phyloP scores from a whole-genome alignment of 306 rosid species.

The Aeschynomene evenia region DNA sequence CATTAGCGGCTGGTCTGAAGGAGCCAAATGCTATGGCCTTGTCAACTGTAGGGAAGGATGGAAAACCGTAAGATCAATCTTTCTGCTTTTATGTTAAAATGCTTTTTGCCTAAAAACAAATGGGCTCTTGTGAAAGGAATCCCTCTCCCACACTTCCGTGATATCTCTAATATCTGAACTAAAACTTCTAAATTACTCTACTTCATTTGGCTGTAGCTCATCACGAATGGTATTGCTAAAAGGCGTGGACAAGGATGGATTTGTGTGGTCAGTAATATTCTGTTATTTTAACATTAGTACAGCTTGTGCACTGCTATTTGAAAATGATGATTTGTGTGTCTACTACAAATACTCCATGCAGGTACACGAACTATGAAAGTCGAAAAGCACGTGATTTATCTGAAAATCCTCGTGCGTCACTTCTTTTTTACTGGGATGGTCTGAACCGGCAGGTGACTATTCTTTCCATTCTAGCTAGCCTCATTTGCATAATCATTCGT shows the following conservation, averaged over 20 bases:
- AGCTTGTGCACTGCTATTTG: slow-evolving; percentile 13
- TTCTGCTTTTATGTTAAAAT: slow-evolving; percentile 32
- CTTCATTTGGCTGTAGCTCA: slow-evolving; percentile 59
- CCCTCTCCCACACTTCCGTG: neutral
- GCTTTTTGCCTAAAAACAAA: neutral
- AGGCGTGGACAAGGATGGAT: slow-evolving; percentile 84
- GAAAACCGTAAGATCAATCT: slow-evolving; percentile 65
- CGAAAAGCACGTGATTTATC: slow-evolving; percentile 69
- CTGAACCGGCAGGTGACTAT: slow-evolving; percentile 72
- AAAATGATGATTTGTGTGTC: slow-evolving; percentile 30
- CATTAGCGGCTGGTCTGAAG: slow-evolving; percentile 69
- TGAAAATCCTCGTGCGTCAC: slow-evolving; percentile 82
- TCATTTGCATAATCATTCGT: slow-evolving; percentile 24
- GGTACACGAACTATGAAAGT: slow-evolving; percentile 96
- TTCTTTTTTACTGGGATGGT: slow-evolving; percentile 91
- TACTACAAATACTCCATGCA: slow-evolving; percentile 38
- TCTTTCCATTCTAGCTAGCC: slow-evolving; percentile 24
- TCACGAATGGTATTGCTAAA: slow-evolving; percentile 89
- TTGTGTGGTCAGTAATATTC: slow-evolving; percentile 76
- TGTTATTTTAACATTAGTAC: slow-evolving; percentile 19
- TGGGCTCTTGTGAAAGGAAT: slow-evolving; percentile 14
- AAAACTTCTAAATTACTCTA: slow-evolving; percentile 34
- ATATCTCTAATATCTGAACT: slow-evolving; percentile 23
- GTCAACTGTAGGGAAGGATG: slow-evolving; percentile 81
- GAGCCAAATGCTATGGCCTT: slow-evolving; percentile 98